phyloP scores from a whole-genome alignment of 1,139 yeast genomes.

The Yarrowia galli region DNA sequence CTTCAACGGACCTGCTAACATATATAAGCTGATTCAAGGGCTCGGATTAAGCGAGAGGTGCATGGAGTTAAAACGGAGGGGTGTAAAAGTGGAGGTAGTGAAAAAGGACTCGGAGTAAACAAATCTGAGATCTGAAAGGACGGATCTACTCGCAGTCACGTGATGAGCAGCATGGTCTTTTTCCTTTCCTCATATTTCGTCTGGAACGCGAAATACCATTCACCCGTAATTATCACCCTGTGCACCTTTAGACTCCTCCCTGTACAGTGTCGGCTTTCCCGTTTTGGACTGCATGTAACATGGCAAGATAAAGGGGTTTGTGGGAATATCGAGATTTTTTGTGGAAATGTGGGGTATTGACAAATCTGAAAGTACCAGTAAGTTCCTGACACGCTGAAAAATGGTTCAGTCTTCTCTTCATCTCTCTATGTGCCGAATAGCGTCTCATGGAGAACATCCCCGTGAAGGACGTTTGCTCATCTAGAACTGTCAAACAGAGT shows the following conservation, averaged over 20 bases:
- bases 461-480: conserved; percentile 1
- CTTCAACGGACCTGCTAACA: not conserved
- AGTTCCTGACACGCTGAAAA: too few relatives aligned
- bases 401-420: too few relatives aligned
- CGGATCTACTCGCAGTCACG: not conserved
- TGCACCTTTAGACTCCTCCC: not conserved
- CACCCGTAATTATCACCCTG: conserved; percentile 5
- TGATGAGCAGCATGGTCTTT: not conserved
- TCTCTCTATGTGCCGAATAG: not conserved
- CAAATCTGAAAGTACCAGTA: not conserved
- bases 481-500: not conserved
- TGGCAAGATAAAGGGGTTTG: not conserved
- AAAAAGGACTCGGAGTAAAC: not conserved
- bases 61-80: conserved; percentile 29
- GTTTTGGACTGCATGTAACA: conserved; percentile 3
- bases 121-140: not conserved
- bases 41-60: conserved; percentile 18
- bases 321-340: not conserved
- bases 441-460: not conserved
- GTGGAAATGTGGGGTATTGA: not conserved
- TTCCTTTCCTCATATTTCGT: not conserved
- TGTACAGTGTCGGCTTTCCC: conserved; percentile 21
- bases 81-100: conserved; percentile 10
- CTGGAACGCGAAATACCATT: not conserved
- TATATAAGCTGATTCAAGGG: conserved; percentile 19